Conservation (phyloP, 495 filamentous ascomycete species). For the Eremomyces bilateralis region DNA sequence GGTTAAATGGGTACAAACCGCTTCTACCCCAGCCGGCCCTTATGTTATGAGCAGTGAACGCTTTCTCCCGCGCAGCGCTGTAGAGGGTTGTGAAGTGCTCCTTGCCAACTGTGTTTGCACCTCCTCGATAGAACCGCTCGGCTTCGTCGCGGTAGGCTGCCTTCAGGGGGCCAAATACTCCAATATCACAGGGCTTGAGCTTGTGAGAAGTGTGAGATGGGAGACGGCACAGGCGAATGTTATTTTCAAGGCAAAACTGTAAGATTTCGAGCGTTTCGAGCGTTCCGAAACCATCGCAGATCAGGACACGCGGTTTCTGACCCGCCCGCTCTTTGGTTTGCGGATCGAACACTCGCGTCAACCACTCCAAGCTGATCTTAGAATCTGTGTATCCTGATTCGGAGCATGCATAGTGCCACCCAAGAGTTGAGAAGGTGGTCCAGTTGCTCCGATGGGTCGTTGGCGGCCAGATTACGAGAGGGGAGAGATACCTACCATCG, state of each 20-base stretch:
- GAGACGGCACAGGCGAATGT: not conserved
- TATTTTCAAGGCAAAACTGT: conserved; percentile 1
- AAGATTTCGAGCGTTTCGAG: conserved; percentile 1
- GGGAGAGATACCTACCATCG: conserved; percentile 11
- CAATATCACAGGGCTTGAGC: not conserved
- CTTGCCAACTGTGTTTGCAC: not conserved
- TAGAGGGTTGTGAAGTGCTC: conserved; percentile 1
- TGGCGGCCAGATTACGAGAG: conserved; percentile 20
- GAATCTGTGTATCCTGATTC: conserved; percentile 16
- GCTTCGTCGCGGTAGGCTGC: not conserved
- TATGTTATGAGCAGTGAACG: not conserved
- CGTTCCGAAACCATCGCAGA: conserved; percentile 1
- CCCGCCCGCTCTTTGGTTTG: conserved; percentile 13
- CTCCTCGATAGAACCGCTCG: not conserved
- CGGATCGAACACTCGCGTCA: conserved; percentile 17
- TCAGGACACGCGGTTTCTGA: too few relatives aligned
- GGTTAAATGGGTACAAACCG: not conserved
- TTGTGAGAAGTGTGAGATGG: conserved; percentile 1
- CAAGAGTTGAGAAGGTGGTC: conserved; percentile 15
- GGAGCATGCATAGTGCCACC: conserved; percentile 15
- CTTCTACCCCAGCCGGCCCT: not conserved
- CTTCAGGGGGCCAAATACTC: not conserved
- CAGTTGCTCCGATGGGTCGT: conserved; percentile 14
- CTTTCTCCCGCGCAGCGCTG: not conserved
- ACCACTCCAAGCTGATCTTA: conserved; percentile 18